Base-by-base conservation (phyloP, 345 rosid species). In the Trapa bicornis region DNA sequence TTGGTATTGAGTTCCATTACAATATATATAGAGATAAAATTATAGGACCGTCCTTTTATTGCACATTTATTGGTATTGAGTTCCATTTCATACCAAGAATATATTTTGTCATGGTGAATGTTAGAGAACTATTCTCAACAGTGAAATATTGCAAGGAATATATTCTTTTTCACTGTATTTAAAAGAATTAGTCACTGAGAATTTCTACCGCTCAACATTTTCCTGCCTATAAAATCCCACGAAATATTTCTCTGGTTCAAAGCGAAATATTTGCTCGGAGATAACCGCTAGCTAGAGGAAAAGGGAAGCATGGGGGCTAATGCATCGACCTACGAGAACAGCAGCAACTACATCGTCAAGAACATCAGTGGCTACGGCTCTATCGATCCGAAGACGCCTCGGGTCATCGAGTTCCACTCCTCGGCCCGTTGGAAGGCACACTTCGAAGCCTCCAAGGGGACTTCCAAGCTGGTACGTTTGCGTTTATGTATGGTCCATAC, bases 391-490 rank as follows among this genome's bases (percentile, higher is more conserved):
- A 50, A 50, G 56, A 50, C 37, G 9, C 16, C 37, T 58, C 63
- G 60, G 29, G 54, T 87, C 41, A 67, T 71, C 47, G 91, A 83
- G 39, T 75, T 89, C 39, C 80, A 77, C n/a, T 83, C 87, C 65
- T 62, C 61, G 71, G 69, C 79, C 41, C 88, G 75, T 65, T 89
- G 98, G 98, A 79, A 64, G 32, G 67, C 83, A 53, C 82, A 76
- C 10, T 76, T 85, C 14, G 82, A 82, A 47, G 79, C 88, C 66
- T 78, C 84, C 57, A 87, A 74, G 71, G 74, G 80, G 67, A 82
- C 75, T 43, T 71, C 80, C 80, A 92, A 81, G 64, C 84, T 92
- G 85, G 98, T 92, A 76, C 8, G 48, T 45, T 7, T 45, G 43
- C 7, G 43, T 41, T 41, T 41, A 41, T 8, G 43, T 2, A 41